These are phyloP conservation scores for Trametes maxima DNA, from an alignment of 768 basidiomycete genomes.

Conservation along the genomic window DNA sequence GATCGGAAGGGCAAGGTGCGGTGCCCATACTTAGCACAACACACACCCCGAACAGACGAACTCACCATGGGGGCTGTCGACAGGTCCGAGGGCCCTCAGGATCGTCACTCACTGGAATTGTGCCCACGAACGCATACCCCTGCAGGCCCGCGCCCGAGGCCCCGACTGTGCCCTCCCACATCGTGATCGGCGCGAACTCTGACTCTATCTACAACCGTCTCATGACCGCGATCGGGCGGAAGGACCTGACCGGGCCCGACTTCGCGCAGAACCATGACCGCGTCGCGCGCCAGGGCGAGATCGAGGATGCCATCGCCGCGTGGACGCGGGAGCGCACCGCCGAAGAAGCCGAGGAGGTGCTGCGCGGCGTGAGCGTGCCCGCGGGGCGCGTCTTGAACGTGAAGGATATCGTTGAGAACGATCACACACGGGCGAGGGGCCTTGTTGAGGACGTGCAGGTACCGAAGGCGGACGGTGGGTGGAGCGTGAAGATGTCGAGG, in stretches of 20 bases:
- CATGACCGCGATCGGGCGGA: slow-evolving; percentile 60
- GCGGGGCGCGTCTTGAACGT: slow-evolving; percentile 66
- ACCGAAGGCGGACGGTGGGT: slow-evolving; percentile 40
- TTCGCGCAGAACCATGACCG: slow-evolving; percentile 50
- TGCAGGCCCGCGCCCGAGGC: slow-evolving; percentile 52
- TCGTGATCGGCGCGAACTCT: slow-evolving; percentile 75
- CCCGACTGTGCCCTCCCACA: slow-evolving; percentile 49
- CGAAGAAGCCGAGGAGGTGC: slow-evolving; percentile 53
- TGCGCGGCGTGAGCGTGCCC: slow-evolving; percentile 59
- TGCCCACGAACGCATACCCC: slow-evolving; percentile 75
- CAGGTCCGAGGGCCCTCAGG: slow-evolving; percentile 73
- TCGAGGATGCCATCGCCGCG: slow-evolving; percentile 60
- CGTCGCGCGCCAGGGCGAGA: slow-evolving; percentile 47
- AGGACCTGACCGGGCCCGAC: slow-evolving; percentile 58
- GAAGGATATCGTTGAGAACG: slow-evolving; percentile 60
- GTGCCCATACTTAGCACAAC: not conserved
- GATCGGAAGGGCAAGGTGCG: slow-evolving; percentile 68
- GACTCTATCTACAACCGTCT: slow-evolving; percentile 69
- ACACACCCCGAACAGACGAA: not conserved
- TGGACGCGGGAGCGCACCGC: slow-evolving; percentile 57
- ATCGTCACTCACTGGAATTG: slow-evolving; percentile 74
- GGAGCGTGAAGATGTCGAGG: slow-evolving; percentile 69
- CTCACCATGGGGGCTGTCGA: not conserved
- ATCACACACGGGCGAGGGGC: slow-evolving; percentile 57
- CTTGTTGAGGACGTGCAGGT: slow-evolving; percentile 64